Evolutionary conservation across 306 rosid genomes (phyloP).

Genomic region (Fragaria ananassa): DNA sequence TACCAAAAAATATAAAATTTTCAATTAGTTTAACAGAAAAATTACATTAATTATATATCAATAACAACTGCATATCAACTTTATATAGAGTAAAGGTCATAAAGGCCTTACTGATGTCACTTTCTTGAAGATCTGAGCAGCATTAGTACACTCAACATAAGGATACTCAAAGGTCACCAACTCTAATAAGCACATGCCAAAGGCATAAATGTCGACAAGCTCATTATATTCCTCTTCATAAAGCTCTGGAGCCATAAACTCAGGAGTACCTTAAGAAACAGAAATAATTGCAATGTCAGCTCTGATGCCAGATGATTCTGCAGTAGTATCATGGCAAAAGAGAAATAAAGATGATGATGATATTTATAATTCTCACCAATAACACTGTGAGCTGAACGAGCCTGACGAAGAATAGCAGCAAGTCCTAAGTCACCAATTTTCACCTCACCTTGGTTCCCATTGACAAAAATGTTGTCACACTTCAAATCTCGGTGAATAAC

Average conservation of each 20-base stretch:
- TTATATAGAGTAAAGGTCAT: slow-evolving; percentile 17
- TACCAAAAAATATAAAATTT: background rate
- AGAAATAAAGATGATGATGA: slow-evolving; percentile 6
- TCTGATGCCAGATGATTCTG: slow-evolving; percentile 19
- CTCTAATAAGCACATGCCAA: slow-evolving; percentile 97
- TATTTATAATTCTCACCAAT: slow-evolving; percentile 58
- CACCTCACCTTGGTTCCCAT: slow-evolving; percentile 98
- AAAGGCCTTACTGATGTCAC: slow-evolving; percentile 79
- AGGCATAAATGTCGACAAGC: slow-evolving; percentile 95
- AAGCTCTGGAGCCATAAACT: slow-evolving; percentile 99
- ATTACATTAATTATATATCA: background rate
- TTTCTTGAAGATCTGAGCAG: slow-evolving; percentile 99
- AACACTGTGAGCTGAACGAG: slow-evolving; percentile 88
- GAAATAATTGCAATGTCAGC: slow-evolving; percentile 15
- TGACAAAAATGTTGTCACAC: slow-evolving; percentile 95
- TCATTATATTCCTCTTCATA: slow-evolving; percentile 96
- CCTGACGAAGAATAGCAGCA: slow-evolving; percentile 92
- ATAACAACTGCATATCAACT: slow-evolving; percentile 15
- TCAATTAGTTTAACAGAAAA: background rate
- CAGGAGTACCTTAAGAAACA: slow-evolving; percentile 72
- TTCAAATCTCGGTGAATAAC: slow-evolving; percentile 96
- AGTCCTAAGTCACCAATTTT: slow-evolving; percentile 95
- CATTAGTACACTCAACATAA: slow-evolving; percentile 83
- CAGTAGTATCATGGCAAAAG: slow-evolving; percentile 4
- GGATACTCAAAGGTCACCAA: slow-evolving; percentile 94